A percentile compares a stretch with the other conserved stretches of the same genome.
phyloP scores from a whole-genome alignment of 192 early-diverging fungal species.

The Coemansia sp. region DNA sequence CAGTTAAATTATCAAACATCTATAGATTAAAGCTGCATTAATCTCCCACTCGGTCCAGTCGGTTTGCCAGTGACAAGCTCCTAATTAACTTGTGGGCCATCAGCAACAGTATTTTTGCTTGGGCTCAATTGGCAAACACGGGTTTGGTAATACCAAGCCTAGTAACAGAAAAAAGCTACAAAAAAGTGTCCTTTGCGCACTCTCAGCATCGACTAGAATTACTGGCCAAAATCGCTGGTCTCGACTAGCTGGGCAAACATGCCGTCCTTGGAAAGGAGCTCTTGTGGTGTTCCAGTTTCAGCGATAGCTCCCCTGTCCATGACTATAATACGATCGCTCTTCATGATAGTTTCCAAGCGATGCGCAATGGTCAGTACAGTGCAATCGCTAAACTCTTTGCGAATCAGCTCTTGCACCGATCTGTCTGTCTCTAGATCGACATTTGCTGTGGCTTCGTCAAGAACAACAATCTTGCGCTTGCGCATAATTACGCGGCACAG shows the following conservation, averaged over 20 bases:
- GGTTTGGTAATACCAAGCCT: neutral
- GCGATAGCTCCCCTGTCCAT: slow-evolving; percentile 65
- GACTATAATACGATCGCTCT: slow-evolving; percentile 71
- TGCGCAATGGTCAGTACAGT: slow-evolving; percentile 68
- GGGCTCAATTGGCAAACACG: neutral
- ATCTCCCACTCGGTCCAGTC: neutral
- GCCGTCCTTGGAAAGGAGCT: slow-evolving; percentile 51
- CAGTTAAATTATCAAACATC: neutral
- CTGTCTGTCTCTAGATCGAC: slow-evolving; percentile 51
- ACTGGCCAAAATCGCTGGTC: slow-evolving; percentile 19
- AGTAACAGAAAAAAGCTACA: neutral
- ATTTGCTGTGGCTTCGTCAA: slow-evolving; percentile 70
- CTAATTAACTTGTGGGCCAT: neutral
- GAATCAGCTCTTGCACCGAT: slow-evolving; percentile 37
- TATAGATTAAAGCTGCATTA: neutral
- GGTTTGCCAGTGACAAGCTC: neutral
- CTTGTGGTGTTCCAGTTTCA: slow-evolving; percentile 61
- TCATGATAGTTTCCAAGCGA: slow-evolving; percentile 65
- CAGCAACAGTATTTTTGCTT: neutral
- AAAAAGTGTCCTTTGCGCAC: neutral
- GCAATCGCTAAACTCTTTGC: slow-evolving; percentile 50
- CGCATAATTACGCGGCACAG: slow-evolving; percentile 60
- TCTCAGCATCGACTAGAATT: neutral
- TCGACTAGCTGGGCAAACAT: slow-evolving; percentile 24
- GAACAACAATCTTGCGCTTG: slow-evolving; percentile 56